phyloP scores from a whole-genome alignment of 768 basidiomycete species.

The Mycena maculata region DNA sequence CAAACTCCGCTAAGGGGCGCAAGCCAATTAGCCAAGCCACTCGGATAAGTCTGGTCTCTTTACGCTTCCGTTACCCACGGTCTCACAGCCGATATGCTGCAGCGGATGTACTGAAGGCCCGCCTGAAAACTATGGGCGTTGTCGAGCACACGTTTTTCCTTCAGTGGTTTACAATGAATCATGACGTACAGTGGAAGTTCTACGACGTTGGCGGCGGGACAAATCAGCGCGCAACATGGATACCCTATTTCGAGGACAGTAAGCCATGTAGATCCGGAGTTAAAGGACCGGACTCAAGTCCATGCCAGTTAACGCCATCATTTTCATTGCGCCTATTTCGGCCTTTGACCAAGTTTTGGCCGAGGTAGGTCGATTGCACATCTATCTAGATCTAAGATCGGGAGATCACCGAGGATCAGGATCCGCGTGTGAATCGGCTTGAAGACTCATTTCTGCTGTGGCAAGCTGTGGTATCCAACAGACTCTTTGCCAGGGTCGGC shows the following conservation, averaged over 20 bases:
- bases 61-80: constrained; percentile 31
- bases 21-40: no score
- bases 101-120: constrained; percentile 85
- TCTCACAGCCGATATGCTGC: constrained; percentile 28
- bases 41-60: no score
- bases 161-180: no score
- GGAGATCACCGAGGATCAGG: constrained; percentile 53
- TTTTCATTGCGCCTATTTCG: constrained; percentile 89
- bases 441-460: constrained; percentile 85
- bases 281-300: not conserved
- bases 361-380: constrained; percentile 61
- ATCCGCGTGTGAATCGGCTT: constrained; percentile 77
- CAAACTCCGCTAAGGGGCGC: no score
- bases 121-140: constrained; percentile 86
- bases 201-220: constrained; percentile 89
- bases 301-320: constrained; percentile 81
- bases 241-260: constrained; percentile 91
- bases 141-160: constrained; percentile 82
- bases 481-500: constrained; percentile 76
- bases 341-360: constrained; percentile 87
- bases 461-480: constrained; percentile 79
- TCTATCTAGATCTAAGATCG: constrained; percentile 20
- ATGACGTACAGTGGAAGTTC: constrained; percentile 80
- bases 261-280: constrained; percentile 37
- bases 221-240: constrained; percentile 88